Conservation (phyloP, 2,329 filamentous ascomycete species). For the Exserohilum rostratum region DNA sequence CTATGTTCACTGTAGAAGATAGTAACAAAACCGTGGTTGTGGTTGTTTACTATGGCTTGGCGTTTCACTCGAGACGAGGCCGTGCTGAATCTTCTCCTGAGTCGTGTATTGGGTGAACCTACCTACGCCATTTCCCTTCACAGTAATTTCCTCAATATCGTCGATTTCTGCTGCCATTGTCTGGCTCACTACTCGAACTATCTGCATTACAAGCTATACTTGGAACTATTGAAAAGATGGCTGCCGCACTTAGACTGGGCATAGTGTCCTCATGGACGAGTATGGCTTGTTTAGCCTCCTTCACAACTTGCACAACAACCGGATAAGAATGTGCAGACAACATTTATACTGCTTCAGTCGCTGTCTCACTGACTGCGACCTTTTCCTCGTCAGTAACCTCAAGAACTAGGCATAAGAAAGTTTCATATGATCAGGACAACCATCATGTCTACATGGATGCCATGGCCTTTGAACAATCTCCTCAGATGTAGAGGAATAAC, state of each 20-base stretch:
- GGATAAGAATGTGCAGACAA: neutral
- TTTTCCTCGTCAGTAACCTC: neutral
- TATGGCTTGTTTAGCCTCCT: neutral
- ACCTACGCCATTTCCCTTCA: neutral
- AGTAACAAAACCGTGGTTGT: conserved; percentile 6
- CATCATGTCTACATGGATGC: neutral
- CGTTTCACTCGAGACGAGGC: neutral
- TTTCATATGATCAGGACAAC: neutral
- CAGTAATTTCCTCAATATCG: neutral
- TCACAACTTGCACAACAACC: neutral
- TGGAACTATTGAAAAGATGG: neutral
- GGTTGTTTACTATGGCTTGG: neutral
- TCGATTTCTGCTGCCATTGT: neutral
- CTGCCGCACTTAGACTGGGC: neutral
- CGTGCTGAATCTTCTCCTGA: conserved; percentile 3
- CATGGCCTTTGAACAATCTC: no score
- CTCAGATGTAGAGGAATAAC: neutral
- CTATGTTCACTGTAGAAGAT: conserved; percentile 1
- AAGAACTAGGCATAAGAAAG: neutral
- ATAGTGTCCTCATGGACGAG: neutral
- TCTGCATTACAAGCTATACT: neutral
- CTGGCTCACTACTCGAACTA: neutral
- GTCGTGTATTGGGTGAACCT: neutral
- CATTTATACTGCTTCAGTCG: neutral
- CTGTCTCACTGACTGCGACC: neutral